Conservation (phyloP, 139 green algal species). For the Tetraselmis striata region DNA sequence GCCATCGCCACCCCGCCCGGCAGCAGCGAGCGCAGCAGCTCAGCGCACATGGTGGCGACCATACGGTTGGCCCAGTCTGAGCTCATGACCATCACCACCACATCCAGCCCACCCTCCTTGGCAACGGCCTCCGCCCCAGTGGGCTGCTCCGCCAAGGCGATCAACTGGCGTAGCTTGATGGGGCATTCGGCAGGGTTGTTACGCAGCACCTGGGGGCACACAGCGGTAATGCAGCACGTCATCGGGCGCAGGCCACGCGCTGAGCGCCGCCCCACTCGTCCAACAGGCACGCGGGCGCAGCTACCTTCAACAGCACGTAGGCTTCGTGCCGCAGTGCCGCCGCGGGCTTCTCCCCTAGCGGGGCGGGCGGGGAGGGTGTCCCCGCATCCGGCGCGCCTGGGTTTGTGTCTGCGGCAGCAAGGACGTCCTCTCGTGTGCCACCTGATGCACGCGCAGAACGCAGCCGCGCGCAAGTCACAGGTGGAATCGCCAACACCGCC, state of each 20-base stretch:
- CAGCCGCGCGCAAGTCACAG: background rate
- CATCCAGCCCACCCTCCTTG: background rate
- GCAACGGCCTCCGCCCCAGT: background rate
- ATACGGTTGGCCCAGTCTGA: background rate
- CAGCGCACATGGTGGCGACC: background rate
- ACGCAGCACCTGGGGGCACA: background rate
- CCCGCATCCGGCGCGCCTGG: no score
- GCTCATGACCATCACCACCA: background rate
- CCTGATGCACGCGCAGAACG: background rate
- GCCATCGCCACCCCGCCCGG: background rate
- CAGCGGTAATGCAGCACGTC: background rate
- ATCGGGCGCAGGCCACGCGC: background rate
- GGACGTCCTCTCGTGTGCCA: background rate
- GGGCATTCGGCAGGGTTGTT: background rate
- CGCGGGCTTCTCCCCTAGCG: background rate
- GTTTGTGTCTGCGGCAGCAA: background rate
- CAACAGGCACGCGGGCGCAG: no score
- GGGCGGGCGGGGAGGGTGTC: background rate
- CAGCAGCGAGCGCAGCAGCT: background rate
- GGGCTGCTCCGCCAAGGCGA: background rate
- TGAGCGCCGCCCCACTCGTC: no score
- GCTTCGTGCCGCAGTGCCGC: background rate
- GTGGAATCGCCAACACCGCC: background rate
- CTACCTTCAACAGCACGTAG: background rate
- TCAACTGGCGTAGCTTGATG: background rate